These are phyloP conservation scores for Diphasiastrum complanatum DNA, from an alignment of 83 land plant species.

Conservation along the genomic window DNA sequence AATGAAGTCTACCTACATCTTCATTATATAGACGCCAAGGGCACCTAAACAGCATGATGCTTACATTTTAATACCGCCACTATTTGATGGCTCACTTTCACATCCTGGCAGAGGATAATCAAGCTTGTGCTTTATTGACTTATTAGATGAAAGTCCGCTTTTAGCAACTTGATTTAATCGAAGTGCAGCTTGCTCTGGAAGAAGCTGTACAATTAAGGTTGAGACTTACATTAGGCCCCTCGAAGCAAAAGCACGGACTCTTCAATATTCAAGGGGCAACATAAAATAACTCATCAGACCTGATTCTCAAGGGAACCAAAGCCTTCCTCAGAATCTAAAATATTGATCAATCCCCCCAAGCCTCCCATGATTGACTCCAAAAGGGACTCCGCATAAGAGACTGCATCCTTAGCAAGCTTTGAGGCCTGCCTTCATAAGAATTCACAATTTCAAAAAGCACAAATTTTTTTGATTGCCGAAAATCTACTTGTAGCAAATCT, in stretches of 20 bases:
- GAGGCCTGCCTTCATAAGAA: constrained; percentile 39
- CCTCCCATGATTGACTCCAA: constrained; percentile 99
- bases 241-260: no score
- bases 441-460: no score
- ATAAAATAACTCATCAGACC: constrained; percentile 35
- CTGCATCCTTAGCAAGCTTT: constrained; percentile 88
- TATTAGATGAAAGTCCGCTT: constrained; percentile 45
- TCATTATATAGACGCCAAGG: no score
- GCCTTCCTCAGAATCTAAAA: constrained; percentile 96
- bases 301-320: constrained; percentile 89
- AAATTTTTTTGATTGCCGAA: no score
- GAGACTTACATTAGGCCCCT: not conserved
- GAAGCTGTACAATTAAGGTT: constrained; percentile 52
- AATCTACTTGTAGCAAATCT: constrained; percentile 6
- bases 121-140: constrained; percentile 43
- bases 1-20: no score
- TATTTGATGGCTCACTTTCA: constrained; percentile 87
- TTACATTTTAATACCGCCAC: constrained; percentile 81
- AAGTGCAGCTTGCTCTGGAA: constrained; percentile 71
- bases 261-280: no score
- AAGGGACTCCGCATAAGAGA: constrained; percentile 86
- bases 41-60: no score
- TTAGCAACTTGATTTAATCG: constrained; percentile 66
- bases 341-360: constrained; percentile 91
- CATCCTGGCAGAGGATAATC: constrained; percentile 73